Evolutionary conservation across 2,329 filamentous ascomycete genomes (phyloP).

Genomic region (Xylaria sp.): DNA sequence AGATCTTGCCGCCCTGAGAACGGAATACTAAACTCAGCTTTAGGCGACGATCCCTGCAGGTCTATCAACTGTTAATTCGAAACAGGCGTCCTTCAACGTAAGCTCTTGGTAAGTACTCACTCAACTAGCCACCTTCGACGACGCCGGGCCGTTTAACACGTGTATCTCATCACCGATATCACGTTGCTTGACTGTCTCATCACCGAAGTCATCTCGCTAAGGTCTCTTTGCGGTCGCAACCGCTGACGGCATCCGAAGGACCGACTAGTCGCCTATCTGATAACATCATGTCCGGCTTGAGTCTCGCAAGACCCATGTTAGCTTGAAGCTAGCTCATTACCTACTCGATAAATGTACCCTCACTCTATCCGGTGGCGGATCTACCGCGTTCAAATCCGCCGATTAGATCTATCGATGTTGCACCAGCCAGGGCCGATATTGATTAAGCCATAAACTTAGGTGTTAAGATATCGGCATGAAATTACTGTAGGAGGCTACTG

Average conservation of each 20-base stretch:
- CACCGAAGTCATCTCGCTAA: neutral
- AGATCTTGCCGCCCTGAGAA: conserved; percentile 42
- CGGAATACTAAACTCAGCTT: conserved; percentile 35
- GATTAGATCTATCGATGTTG: conserved; percentile 21
- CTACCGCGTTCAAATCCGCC: conserved; percentile 9
- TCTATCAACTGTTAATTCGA: conserved; percentile 35
- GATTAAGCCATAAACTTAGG: conserved; percentile 1
- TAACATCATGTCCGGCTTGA: neutral
- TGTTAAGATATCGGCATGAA: neutral
- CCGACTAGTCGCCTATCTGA: conserved; percentile 8
- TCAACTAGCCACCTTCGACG: neutral
- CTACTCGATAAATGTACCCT: neutral
- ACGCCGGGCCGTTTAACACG: conserved; percentile 10
- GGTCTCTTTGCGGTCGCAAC: neutral
- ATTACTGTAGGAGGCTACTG: neutral
- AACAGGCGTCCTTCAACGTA: conserved; percentile 22
- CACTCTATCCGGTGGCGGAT: conserved; percentile 4
- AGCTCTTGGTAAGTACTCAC: conserved; percentile 7
- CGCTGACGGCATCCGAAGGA: neutral
- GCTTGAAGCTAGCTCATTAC: neutral
- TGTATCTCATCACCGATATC: neutral
- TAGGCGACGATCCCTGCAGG: conserved; percentile 32
- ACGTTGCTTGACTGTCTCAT: neutral
- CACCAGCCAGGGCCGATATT: neutral
- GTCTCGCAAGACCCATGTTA: neutral